Conservation (phyloP, 495 filamentous ascomycete genomes). For the Penicillium dipodomyicola region DNA sequence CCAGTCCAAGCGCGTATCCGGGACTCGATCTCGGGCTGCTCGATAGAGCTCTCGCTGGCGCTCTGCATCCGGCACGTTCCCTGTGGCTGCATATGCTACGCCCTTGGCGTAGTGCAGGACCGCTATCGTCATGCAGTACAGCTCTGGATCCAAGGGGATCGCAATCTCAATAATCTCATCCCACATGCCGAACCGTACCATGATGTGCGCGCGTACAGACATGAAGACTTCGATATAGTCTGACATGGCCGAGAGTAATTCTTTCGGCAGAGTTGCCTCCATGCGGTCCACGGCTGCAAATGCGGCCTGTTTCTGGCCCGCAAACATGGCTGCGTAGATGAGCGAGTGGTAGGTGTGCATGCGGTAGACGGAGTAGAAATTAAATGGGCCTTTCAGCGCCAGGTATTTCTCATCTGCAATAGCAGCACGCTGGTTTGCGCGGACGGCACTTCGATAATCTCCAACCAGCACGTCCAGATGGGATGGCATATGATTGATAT, state of each 20-base stretch:
- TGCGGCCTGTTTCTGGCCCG: conserved; percentile 52
- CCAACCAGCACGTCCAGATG: conserved; percentile 65
- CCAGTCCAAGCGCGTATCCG: conserved; percentile 48
- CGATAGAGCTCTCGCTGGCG: conserved; percentile 42
- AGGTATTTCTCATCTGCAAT: conserved; percentile 58
- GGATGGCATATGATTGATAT: conserved; percentile 65
- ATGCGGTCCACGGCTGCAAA: conserved; percentile 50
- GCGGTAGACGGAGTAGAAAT: conserved; percentile 66
- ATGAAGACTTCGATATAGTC: conserved; percentile 65
- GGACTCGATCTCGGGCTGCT: conserved; percentile 46
- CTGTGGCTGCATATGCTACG: conserved; percentile 57
- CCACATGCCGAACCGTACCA: conserved; percentile 65
- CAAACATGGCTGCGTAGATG: conserved; percentile 68
- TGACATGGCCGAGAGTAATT: conserved; percentile 58
- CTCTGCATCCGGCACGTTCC: conserved; percentile 44
- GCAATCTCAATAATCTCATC: conserved; percentile 50
- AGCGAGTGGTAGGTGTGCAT: conserved; percentile 62
- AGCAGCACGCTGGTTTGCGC: conserved; percentile 55
- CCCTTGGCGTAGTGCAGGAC: conserved; percentile 60
- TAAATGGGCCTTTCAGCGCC: conserved; percentile 42
- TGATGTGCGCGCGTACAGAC: conserved; percentile 57
- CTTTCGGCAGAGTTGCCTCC: conserved; percentile 53
- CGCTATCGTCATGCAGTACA: conserved; percentile 61
- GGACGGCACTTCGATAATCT: conserved; percentile 58
- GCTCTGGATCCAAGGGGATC: conserved; percentile 46